These are phyloP conservation scores for Primulina huaijiensis DNA, from an alignment of 257 asterid species.

Conservation along the genomic window DNA sequence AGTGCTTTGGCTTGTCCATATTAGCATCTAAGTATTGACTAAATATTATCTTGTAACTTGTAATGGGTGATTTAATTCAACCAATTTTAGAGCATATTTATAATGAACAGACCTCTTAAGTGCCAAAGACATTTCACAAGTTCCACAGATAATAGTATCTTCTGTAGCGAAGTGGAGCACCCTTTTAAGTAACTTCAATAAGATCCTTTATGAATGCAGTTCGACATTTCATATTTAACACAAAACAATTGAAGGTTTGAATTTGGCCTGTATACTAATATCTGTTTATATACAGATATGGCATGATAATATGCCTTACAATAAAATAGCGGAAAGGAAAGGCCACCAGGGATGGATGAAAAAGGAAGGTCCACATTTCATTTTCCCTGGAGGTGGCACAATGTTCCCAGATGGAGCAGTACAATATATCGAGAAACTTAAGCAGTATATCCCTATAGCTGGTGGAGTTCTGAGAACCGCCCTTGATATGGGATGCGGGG, in stretches of 20 bases:
- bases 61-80: not conserved
- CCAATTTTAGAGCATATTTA: not conserved
- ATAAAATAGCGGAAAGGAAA: conserved; percentile 91
- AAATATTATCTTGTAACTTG: not conserved
- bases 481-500: conserved; percentile 99
- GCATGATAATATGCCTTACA: conserved; percentile 93
- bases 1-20: not conserved
- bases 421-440: conserved; percentile 87
- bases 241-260: not conserved
- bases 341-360: conserved; percentile 99
- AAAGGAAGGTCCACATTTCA: conserved; percentile 76
- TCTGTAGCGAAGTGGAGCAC: not conserved
- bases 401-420: conserved; percentile 96
- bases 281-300: conserved; percentile 62
- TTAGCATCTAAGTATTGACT: not conserved
- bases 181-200: not conserved
- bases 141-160: not conserved
- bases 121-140: not conserved
- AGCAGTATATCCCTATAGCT: conserved; percentile 85
- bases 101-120: not conserved
- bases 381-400: conserved; percentile 97
- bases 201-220: not conserved
- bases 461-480: conserved; percentile 89
- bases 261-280: not conserved
- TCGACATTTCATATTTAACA: not conserved